These are phyloP conservation scores for Lasiosphaeria hispida DNA, from an alignment of 495 filamentous ascomycete species.

Conservation along the genomic window DNA sequence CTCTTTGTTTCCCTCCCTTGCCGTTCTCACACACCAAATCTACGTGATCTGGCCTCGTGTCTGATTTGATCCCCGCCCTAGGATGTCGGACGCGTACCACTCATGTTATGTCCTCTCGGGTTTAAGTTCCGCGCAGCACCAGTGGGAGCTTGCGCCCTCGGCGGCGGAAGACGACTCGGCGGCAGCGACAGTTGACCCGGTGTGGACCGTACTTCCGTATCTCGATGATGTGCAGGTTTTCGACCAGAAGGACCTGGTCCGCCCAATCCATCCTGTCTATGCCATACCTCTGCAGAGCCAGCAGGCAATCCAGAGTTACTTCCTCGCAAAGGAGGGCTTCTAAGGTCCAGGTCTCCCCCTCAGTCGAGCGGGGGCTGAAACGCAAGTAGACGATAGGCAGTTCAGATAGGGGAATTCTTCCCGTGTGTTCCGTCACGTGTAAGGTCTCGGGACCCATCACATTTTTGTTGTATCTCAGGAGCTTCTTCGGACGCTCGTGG, in stretches of 20 bases:
- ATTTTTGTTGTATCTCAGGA: background rate
- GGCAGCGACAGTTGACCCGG: constrained; percentile 23
- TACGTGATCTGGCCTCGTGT: constrained; percentile 1
- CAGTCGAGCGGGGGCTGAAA: background rate
- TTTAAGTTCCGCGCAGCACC: constrained; percentile 75
- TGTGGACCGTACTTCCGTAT: constrained; percentile 58
- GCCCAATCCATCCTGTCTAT: constrained; percentile 75
- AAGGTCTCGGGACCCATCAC: constrained; percentile 7
- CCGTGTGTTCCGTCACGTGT: constrained; percentile 9
- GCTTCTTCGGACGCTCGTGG: too few species aligned
- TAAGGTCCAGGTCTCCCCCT: constrained; percentile 20
- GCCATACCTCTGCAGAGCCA: constrained; percentile 72
- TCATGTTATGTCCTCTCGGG: constrained; percentile 87
- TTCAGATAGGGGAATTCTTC: background rate
- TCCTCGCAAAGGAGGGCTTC: constrained; percentile 54
- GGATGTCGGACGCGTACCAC: constrained; percentile 84
- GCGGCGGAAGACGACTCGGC: constrained; percentile 3
- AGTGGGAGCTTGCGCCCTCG: constrained; percentile 59
- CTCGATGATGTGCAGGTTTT: constrained; percentile 50
- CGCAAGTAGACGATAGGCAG: background rate
- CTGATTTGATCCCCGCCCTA: constrained; percentile 30
- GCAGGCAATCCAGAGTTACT: constrained; percentile 63
- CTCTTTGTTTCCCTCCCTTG: constrained; percentile 15
- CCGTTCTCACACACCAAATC: background rate
- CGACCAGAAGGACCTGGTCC: constrained; percentile 51